Base-by-base conservation (phyloP, 1,139 yeast species). In the Suhomyces coccinellae region DNA sequence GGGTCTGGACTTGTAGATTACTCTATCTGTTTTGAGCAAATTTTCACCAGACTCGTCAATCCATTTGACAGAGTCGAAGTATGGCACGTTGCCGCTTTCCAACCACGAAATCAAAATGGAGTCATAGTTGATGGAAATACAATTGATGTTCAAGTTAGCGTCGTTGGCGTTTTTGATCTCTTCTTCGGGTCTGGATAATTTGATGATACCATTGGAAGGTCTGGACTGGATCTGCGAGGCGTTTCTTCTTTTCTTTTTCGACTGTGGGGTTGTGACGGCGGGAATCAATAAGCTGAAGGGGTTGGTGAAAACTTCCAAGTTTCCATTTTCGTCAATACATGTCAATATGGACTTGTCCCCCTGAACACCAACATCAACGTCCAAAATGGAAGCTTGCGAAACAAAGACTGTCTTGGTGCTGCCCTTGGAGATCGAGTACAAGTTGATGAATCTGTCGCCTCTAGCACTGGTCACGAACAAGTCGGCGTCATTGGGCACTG, bases 361-460 rank as follows among this genome's bases (percentile, higher is more conserved):
- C 36, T 59, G 53, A 3, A 65, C 54, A 8, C 76, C 74, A 40
- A 73, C 60, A 1, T 77, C 64, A 9, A 82, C 57, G 4, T 66
- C 66, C 1, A 61, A 46, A 4, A 87, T 82, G 34, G 86, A 77
- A 9, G 86, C 72, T 53, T 82, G 83, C 3, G 91, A 74, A 7
- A 86, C 93, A 48, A 86, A 76, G 9, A 88, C 86, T 8, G 73
- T 63, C 33, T 62, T 65, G 10, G 79, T 67, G 10, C 76, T 58
- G 36, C 67, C 67, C 44, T 68, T 69, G 10, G 67, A 54, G 9
- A 82, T 52, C 14, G 85, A 82, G 57, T 85, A 82, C 45, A 87
- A 69, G 61, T 87, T 89, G 54, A 89, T 73, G 60, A 87, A 88
- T 55, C 97, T 76, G 62, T 90, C 97, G 49, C 82, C 83, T 31